Evolutionary conservation across 164 flowering plant genomes (phyloP), one percentile per base, ranked within the genome.

Genomic region (Annona squamosa): DNA sequence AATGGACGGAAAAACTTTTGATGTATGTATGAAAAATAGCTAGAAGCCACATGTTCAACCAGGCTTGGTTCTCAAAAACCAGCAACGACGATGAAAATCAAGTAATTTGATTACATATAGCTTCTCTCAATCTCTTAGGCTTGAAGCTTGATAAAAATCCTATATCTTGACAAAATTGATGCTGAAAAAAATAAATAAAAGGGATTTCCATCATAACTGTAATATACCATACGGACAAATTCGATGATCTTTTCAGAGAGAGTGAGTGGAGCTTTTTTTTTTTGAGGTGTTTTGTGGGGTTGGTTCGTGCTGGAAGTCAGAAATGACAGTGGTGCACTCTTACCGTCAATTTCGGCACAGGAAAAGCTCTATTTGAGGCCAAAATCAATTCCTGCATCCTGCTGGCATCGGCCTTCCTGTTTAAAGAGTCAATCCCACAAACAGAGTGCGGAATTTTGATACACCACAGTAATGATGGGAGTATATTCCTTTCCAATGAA

Each of bases 21-120:
- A 71, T 73, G 67, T 78, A 74, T 77, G 75, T 81, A 74, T 43
- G 72, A 75, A 42, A 42, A 46, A 56, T 43, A 65, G 45, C 13
- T 10, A 52, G 59, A 52, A 16, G 56, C 57, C 73, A 73, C 9
- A 77, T 61, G 64, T 67, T 69, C n/a, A 44, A 52, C 9, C 9
- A 67, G 46, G 52, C 46, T 6, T 18, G n/a, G 43, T 48, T 47
- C 48, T 74, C 48, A 64, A 64, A 26, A 71, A 37, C 47, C 69
- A 67, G 47, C 63, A 76, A 47, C 70, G 48, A 48, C 63, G 73
- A 62, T 48, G 19, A 26, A 73, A 74, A 69, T 16, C 71, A 43
- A 63, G 72, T 18, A 70, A 66, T 69, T 79, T 76, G 70, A 75
- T 44, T 63, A 46, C 57, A 68, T 52, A 2, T 48, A 42, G 62